A percentile compares a stretch with the other conserved stretches of the same genome.
These are phyloP conservation scores for Clavulina sp. DNA, from an alignment of 768 basidiomycete species.

Conservation along the genomic window DNA sequence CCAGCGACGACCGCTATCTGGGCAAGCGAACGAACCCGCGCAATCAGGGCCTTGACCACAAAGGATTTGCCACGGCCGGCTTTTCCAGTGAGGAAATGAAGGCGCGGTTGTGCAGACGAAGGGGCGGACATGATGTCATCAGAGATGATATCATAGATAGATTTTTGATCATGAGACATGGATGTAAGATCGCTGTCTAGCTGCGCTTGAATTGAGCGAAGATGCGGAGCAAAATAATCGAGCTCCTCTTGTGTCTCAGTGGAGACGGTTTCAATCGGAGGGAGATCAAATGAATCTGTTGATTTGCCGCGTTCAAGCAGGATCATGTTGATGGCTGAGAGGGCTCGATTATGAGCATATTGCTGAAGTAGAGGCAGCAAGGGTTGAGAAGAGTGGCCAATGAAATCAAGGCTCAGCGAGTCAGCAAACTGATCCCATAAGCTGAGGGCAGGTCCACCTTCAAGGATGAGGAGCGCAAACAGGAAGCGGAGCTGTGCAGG, in stretches of 20 bases:
- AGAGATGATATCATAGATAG: too few relatives aligned
- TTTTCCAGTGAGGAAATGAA: conserved; percentile 23
- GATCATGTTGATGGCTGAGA: background rate
- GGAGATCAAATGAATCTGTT: background rate
- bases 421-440: background rate
- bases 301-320: background rate
- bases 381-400: background rate
- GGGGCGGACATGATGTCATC: too few relatives aligned
- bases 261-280: background rate
- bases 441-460: background rate
- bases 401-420: background rate
- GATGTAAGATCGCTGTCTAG: too few relatives aligned
- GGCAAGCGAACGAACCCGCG: conserved; percentile 15
- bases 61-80: conserved; percentile 28
- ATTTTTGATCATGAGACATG: too few relatives aligned
- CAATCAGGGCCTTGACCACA: conserved; percentile 21
- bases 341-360: too few relatives aligned
- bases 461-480: conserved; percentile 17
- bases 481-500: conserved; percentile 24
- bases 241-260: background rate
- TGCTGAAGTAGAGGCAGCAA: background rate
- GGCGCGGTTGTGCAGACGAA: conserved; percentile 8
- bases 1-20: conserved; percentile 23
- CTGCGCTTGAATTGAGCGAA: too few relatives aligned
- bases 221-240: background rate